Conservation (phyloP, 2,329 filamentous ascomycete genomes). For the Nectriaceae sp. region DNA sequence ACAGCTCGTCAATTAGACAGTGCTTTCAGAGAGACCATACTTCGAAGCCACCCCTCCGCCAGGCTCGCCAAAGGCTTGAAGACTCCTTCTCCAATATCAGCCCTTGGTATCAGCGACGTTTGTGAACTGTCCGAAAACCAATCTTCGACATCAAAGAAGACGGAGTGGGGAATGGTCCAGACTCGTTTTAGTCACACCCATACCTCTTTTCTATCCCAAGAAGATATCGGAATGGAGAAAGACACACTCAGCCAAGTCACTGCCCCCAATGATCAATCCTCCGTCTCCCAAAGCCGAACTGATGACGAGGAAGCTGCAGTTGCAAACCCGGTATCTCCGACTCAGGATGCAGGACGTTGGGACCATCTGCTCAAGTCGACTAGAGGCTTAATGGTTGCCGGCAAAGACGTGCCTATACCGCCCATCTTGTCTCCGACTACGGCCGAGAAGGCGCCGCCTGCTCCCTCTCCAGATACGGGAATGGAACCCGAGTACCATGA, state of each 20-base stretch:
- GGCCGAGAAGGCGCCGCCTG: not conserved
- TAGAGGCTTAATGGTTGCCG: conserved; percentile 15
- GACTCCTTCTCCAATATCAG: not conserved
- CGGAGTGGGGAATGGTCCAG: conserved; percentile 21
- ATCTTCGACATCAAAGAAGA: not conserved
- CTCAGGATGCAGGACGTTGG: conserved; percentile 9
- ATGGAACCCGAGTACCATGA: conserved; percentile 10
- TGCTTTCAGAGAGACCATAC: not conserved
- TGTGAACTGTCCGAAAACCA: not conserved
- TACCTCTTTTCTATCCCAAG: conserved; percentile 17
- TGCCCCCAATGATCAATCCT: conserved; percentile 32
- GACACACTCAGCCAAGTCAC: conserved; percentile 37
- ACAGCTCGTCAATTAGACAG: not conserved
- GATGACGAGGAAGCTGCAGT: conserved; percentile 9
- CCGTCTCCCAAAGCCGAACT: conserved; percentile 22
- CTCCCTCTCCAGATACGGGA: not conserved
- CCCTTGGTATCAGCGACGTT: not conserved
- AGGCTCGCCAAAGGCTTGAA: not conserved
- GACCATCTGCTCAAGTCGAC: conserved; percentile 28
- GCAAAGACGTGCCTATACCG: conserved; percentile 21
- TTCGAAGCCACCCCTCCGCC: not conserved
- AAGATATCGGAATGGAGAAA: conserved; percentile 17
- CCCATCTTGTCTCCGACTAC: conserved; percentile 17
- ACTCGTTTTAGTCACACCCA: conserved; percentile 24
- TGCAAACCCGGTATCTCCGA: conserved; percentile 4